Conservation (phyloP, 1,284 basidiomycete species). For the Ceratobasidium sp. region DNA sequence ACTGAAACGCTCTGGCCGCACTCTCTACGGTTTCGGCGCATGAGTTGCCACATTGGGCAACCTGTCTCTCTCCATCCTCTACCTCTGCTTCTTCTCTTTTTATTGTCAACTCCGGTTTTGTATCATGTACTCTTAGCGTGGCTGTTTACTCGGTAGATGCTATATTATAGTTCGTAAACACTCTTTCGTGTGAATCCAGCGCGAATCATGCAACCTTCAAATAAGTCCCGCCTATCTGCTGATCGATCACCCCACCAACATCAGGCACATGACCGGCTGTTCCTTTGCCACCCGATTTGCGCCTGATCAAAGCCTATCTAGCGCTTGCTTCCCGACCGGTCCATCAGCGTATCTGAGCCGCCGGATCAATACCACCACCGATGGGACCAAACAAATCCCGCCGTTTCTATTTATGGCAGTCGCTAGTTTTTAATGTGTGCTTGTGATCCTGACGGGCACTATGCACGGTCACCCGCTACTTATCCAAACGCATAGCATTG, state of each 20-base stretch:
- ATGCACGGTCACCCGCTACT: no score
- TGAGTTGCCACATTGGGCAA: conserved; percentile 55
- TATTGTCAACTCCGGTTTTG: conserved; percentile 22
- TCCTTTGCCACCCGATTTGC: background rate
- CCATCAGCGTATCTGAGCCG: background rate
- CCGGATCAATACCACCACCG: background rate
- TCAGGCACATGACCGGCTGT: background rate
- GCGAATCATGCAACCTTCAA: background rate
- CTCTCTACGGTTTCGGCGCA: conserved; percentile 83
- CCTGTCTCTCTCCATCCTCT: background rate
- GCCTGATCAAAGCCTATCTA: background rate
- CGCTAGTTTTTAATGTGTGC: background rate
- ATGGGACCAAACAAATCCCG: conserved; percentile 1
- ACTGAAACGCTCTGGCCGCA: conserved; percentile 83
- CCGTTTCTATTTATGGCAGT: background rate
- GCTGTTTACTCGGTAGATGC: conserved; percentile 28
- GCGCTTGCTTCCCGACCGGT: background rate
- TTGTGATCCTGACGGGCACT: background rate
- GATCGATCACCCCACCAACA: no score
- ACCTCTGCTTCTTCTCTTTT: conserved; percentile 5
- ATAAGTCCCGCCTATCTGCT: background rate
- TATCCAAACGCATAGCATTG: background rate
- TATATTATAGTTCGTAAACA: conserved; percentile 26
- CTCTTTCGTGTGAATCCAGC: background rate
- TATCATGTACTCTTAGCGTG: conserved; percentile 33